A percentile compares a stretch with the other conserved stretches of the same genome.
phyloP scores from a whole-genome alignment of 2,329 filamentous ascomycete species.

The Zymoseptoria pseudotritici region DNA sequence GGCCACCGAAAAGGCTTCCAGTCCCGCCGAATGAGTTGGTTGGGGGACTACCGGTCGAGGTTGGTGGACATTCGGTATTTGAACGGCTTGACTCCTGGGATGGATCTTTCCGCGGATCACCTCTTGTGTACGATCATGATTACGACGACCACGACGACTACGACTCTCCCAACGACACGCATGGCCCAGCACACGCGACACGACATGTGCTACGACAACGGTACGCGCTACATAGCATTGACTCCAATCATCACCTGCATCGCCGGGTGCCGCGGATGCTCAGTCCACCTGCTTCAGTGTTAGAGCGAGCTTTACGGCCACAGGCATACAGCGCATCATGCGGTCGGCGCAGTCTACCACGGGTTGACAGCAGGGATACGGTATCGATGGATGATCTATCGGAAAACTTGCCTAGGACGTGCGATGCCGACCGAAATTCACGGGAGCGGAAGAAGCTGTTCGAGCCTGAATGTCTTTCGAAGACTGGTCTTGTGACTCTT shows the following conservation, averaged over 20 bases:
- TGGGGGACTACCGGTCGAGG: conserved; percentile 3
- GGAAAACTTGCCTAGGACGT: conserved; percentile 12
- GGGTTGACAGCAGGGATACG: not conserved
- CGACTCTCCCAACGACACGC: conserved; percentile 13
- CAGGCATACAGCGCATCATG: not conserved
- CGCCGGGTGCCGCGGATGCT: not conserved
- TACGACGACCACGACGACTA: conserved; percentile 16
- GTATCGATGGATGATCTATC: not conserved
- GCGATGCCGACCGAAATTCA: conserved; percentile 10
- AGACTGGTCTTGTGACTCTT: not conserved
- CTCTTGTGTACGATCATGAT: conserved; percentile 16
- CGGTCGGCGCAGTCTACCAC: not conserved
- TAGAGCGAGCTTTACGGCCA: not conserved
- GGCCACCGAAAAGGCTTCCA: conserved; percentile 10
- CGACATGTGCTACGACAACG: not conserved
- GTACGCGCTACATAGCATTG: not conserved
- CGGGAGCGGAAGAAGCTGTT: not conserved
- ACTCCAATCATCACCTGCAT: not conserved
- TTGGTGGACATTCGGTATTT: conserved; percentile 1
- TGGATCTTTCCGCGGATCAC: conserved; percentile 11
- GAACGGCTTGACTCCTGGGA: conserved; percentile 6
- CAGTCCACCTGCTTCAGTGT: not conserved
- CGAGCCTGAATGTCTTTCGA: not conserved
- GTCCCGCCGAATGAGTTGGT: conserved; percentile 10
- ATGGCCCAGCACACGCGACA: conserved; percentile 6